These are phyloP conservation scores for Candida sanyaensis DNA, from an alignment of 1,139 yeast species.

Conservation along the genomic window DNA sequence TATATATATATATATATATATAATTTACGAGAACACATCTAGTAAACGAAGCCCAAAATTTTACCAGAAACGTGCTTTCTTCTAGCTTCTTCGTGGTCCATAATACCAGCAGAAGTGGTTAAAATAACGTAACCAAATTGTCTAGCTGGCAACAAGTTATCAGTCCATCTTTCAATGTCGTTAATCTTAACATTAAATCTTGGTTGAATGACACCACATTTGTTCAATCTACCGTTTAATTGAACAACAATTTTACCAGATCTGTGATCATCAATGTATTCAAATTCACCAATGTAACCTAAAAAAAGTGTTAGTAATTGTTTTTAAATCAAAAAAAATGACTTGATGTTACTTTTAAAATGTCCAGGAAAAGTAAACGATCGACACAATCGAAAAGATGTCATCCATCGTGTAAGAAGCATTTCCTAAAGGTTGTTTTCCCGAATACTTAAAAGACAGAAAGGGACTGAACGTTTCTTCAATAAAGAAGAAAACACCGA, in stretches of 20 bases:
- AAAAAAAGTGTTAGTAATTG: slow-evolving; percentile 12
- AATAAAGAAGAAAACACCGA: slow-evolving; percentile 46
- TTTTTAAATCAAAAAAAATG: neutral
- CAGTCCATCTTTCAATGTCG: slow-evolving; percentile 98
- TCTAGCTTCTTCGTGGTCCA: slow-evolving; percentile 99
- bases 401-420: slow-evolving; percentile 71
- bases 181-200: slow-evolving; percentile 93
- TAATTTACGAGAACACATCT: slow-evolving; percentile 20
- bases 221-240: slow-evolving; percentile 97
- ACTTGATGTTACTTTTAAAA: slow-evolving; percentile 11
- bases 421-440: slow-evolving; percentile 62
- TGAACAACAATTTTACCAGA: slow-evolving; percentile 97
- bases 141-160: slow-evolving; percentile 96
- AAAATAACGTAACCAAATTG: slow-evolving; percentile 96
- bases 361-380: slow-evolving; percentile 83
- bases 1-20: too few species aligned
- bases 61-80: slow-evolving; percentile 99
- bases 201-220: slow-evolving; percentile 98
- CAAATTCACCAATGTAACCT: slow-evolving; percentile 97
- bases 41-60: slow-evolving; percentile 95
- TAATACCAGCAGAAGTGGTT: slow-evolving; percentile 99
- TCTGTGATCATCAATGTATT: slow-evolving; percentile 98
- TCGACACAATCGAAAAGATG: slow-evolving; percentile 26
- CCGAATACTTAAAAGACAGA: slow-evolving; percentile 99
- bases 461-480: slow-evolving; percentile 61